A percentile compares a stretch with the other conserved stretches of the same genome.
phyloP scores from a whole-genome alignment of 2,329 filamentous ascomycete genomes.

The Aureobasidium sp. region DNA sequence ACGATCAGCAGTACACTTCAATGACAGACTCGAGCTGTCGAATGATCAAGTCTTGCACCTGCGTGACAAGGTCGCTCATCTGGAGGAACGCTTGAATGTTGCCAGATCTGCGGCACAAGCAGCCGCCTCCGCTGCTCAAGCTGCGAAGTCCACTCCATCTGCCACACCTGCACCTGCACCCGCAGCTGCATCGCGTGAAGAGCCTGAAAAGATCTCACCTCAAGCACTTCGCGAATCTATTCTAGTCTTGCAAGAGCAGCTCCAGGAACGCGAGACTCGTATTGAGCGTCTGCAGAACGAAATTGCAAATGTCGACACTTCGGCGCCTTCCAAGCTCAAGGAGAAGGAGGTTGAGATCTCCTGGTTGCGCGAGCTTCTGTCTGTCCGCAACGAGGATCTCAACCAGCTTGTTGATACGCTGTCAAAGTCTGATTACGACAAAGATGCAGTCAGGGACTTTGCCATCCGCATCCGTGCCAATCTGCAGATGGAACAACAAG shows the following conservation, averaged over 20 bases:
- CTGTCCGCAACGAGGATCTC: conserved; percentile 81
- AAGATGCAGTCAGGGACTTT: conserved; percentile 73
- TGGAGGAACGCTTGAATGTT: conserved; percentile 87
- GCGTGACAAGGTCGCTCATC: conserved; percentile 71
- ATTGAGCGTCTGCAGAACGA: conserved; percentile 80
- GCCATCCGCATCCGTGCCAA: conserved; percentile 90
- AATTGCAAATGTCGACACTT: conserved; percentile 59
- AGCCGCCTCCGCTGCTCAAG: conserved; percentile 57
- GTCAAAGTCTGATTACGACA: conserved; percentile 65
- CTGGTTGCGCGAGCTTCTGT: conserved; percentile 89
- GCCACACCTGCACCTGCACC: conserved; percentile 15
- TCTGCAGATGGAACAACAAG: conserved; percentile 95
- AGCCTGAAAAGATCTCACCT: conserved; percentile 81
- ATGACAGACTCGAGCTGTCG: conserved; percentile 72
- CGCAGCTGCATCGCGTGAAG: conserved; percentile 7
- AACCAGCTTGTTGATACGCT: conserved; percentile 82
- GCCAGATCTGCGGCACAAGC: conserved; percentile 79
- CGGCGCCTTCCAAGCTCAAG: conserved; percentile 71
- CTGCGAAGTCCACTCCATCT: conserved; percentile 15
- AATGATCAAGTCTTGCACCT: conserved; percentile 78
- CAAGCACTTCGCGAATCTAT: conserved; percentile 94
- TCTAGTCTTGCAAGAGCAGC: conserved; percentile 88
- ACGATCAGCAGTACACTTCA: conserved; percentile 66
- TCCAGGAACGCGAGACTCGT: conserved; percentile 83
- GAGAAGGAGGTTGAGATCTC: conserved; percentile 90